Base-by-base conservation (phyloP, 1,284 basidiomycete genomes). In the Amylostereum chailletii region DNA sequence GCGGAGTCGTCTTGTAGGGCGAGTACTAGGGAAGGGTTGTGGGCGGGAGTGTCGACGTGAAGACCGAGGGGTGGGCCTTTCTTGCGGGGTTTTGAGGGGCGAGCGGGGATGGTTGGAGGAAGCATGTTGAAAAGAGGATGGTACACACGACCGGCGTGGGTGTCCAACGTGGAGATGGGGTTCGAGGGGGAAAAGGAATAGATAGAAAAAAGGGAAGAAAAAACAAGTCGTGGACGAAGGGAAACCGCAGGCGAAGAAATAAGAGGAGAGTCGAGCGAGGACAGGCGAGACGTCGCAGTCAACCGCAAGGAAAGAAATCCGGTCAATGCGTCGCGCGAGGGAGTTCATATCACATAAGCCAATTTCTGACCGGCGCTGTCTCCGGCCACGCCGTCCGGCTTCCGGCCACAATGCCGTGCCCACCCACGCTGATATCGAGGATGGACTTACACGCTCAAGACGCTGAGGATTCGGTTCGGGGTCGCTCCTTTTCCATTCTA, bases 31-130 rank as follows among this genome's bases (percentile, higher is more conserved):
- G 71, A 70, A 55, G 68, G 64, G 57, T 63, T 65, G 49, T 71
- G 69, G 47, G 67, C 61, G 57, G 79, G 75, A 51, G 79, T 74
- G 59, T 76, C 64, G 61, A 83, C 79, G 68, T 75, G 76, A 58
- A 84, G 77, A 57, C 73, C 67, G 56, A 79, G 62, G 59, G 77
- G 74, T 30, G 80, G 74, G 47, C 74, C 75, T 64, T 71, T 75
- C 65, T 68, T 80, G 69, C 75, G 73, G 60, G 71, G 69, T 65
- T 57, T 55, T 48, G 57, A 53, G 33, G 57, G 51, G 41, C 55
- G 57, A 58, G 53, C 19, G 19, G 19, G 19, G 19, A 19, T 19
- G 19, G 19, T 19, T 19, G 19, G 19, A 19, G 19, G 19, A 19
- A 19, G 19, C 19, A 19, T 19, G 19, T 1, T 19, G 19, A 19